phyloP scores from a whole-genome alignment of 345 rosid species.

The Eucalyptus sp. region DNA sequence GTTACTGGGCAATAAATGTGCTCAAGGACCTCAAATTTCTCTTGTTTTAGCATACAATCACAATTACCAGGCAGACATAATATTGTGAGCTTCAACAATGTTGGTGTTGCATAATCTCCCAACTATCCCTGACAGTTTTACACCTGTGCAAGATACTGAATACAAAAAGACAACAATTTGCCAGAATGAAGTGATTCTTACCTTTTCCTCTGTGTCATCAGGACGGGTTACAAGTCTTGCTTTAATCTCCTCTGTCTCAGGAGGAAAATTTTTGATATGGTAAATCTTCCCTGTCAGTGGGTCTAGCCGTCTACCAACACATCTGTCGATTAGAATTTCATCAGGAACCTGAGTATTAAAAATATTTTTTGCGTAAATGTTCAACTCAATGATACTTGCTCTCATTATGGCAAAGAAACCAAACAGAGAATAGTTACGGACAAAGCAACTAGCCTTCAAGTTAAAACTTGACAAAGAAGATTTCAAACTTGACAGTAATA shows the following conservation, averaged over 20 bases:
- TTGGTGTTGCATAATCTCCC: neutral
- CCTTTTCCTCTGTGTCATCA: slow-evolving; percentile 90
- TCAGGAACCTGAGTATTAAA: slow-evolving; percentile 81
- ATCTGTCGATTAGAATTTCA: slow-evolving; percentile 81
- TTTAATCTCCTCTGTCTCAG: slow-evolving; percentile 59
- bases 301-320: slow-evolving; percentile 81
- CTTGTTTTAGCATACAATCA: neutral
- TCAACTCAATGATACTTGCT: neutral
- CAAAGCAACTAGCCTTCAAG: neutral
- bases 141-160: neutral
- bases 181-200: neutral
- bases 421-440: neutral
- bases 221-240: slow-evolving; percentile 74
- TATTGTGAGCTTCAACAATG: neutral
- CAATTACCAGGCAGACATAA: neutral
- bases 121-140: neutral
- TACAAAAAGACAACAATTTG: neutral
- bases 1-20: neutral
- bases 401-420: neutral
- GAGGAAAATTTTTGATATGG: slow-evolving; percentile 63
- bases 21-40: neutral
- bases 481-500: neutral
- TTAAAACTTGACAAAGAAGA: neutral
- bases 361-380: slow-evolving; percentile 13
- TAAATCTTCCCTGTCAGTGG: slow-evolving; percentile 71